phyloP scores from a whole-genome alignment of 495 filamentous ascomycete genomes.

The Xylaria acuta region DNA sequence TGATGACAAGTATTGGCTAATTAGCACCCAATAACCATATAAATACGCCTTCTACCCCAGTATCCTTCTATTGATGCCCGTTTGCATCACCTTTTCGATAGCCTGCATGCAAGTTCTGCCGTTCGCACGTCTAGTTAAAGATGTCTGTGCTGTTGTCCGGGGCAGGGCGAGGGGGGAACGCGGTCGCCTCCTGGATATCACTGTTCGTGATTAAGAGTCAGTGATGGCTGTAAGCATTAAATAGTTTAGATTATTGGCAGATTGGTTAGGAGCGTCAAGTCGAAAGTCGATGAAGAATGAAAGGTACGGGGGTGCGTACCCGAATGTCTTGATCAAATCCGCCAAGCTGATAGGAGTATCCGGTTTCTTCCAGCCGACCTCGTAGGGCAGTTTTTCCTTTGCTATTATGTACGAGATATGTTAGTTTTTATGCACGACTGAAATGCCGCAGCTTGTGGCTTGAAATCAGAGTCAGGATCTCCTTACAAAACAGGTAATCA shows the following conservation, averaged over 20 bases:
- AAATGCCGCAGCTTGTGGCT: not conserved
- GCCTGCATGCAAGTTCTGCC: not conserved
- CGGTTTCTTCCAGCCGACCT: slow-evolving; percentile 19
- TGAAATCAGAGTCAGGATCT: not conserved
- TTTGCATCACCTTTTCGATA: not conserved
- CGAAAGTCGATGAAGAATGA: not conserved
- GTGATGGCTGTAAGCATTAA: not conserved
- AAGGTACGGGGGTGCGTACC: not conserved
- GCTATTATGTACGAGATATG: not conserved
- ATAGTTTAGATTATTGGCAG: not conserved
- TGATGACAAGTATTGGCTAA: not conserved
- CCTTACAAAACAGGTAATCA: slow-evolving; percentile 57
- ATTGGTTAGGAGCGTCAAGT: not conserved
- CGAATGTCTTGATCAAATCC: slow-evolving; percentile 7
- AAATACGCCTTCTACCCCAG: not conserved
- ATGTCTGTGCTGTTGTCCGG: slow-evolving; percentile 19
- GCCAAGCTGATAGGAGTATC: slow-evolving; percentile 2
- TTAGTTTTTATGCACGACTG: not conserved
- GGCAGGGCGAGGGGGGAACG: slow-evolving; percentile 9
- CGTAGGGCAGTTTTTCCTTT: slow-evolving; percentile 16
- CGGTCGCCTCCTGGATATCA: not conserved
- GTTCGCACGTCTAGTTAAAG: slow-evolving; percentile 2
- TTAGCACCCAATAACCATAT: not conserved
- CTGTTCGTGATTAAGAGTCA: slow-evolving; percentile 7
- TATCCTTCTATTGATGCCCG: not conserved